Percentiles rank a stretch among this genome's conserved stretches.
Conservation (phyloP, 768 basidiomycete species). For the Nidularia pulvinata region DNA sequence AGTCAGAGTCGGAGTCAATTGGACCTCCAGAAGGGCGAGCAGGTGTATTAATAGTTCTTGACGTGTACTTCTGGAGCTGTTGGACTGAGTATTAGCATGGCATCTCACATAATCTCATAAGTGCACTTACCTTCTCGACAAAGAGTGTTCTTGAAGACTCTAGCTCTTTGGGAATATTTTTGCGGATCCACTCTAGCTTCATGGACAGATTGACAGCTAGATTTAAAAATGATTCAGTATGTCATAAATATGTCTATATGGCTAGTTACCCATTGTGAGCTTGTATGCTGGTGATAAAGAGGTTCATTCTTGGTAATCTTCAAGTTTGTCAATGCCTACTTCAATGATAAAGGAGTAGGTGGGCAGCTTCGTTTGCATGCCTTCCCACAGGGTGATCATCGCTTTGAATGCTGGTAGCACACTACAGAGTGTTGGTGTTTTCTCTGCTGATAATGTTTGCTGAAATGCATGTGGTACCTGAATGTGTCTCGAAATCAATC, state of each 20-base stretch:
- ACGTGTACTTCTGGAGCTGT: too few relatives aligned
- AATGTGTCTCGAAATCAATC: not conserved
- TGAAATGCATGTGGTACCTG: slow-evolving; percentile 21
- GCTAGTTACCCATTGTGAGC: slow-evolving; percentile 10
- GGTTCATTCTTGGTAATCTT: slow-evolving; percentile 7
- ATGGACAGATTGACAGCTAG: slow-evolving; percentile 9
- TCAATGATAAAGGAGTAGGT: slow-evolving; percentile 8
- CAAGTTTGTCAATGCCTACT: slow-evolving; percentile 12
- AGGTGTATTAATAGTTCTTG: too few relatives aligned
- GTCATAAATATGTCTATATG: not conserved
- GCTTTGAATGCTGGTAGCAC: slow-evolving; percentile 14
- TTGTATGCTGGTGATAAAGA: slow-evolving; percentile 7
- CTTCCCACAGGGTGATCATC: slow-evolving; percentile 10
- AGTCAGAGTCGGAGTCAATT: too few relatives aligned
- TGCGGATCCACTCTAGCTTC: slow-evolving; percentile 7
- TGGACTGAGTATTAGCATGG: too few relatives aligned
- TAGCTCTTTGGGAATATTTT: too few relatives aligned
- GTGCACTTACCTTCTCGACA: too few relatives aligned
- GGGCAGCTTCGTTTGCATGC: slow-evolving; percentile 4
- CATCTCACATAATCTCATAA: too few relatives aligned
- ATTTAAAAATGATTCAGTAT: slow-evolving; percentile 1
- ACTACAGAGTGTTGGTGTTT: slow-evolving; percentile 15
- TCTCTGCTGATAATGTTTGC: slow-evolving; percentile 14
- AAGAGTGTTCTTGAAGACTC: too few relatives aligned
- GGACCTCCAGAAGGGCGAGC: too few relatives aligned